A percentile compares a stretch with the other conserved stretches of the same genome.
These are phyloP conservation scores for Gentiana straminea DNA, from an alignment of 257 asterid species.

Conservation along the genomic window DNA sequence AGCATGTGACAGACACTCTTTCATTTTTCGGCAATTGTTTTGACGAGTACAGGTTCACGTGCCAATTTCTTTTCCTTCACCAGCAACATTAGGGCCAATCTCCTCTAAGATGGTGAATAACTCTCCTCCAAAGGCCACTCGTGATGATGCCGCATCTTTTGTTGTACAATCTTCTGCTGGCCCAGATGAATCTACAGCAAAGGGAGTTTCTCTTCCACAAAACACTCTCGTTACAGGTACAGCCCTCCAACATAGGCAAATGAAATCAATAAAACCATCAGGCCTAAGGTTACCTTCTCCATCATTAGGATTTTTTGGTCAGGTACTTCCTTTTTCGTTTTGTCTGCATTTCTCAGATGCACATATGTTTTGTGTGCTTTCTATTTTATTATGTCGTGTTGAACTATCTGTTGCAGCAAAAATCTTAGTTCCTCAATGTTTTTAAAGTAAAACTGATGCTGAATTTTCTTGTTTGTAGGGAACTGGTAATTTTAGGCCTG, in stretches of 20 bases:
- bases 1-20: not conserved
- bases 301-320: constrained; percentile 74
- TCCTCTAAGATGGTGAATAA: constrained; percentile 23
- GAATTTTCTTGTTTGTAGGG: constrained; percentile 25
- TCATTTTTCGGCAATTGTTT: constrained; percentile 2
- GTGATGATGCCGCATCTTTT: constrained; percentile 20
- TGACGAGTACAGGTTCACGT: constrained; percentile 31
- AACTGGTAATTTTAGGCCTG: constrained; percentile 29
- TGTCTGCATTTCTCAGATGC: constrained; percentile 7
- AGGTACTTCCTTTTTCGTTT: constrained; percentile 34
- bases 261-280: constrained; percentile 49
- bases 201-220: constrained; percentile 20
- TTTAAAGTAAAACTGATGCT: constrained; percentile 23
- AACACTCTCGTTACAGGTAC: constrained; percentile 26
- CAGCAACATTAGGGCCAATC: constrained; percentile 19
- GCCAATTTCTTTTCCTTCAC: constrained; percentile 22
- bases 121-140: constrained; percentile 29
- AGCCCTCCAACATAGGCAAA: constrained; percentile 24
- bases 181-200: constrained; percentile 19
- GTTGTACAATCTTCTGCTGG: constrained; percentile 23
- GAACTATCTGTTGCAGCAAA: constrained; percentile 45
- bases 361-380: constrained; percentile 8
- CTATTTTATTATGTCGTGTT: constrained; percentile 1
- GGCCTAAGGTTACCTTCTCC: constrained; percentile 97
- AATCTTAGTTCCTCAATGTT: constrained; percentile 26